A percentile compares a stretch with the other conserved stretches of the same genome.
These are phyloP conservation scores for Agaricus blazei DNA, from an alignment of 768 basidiomycete genomes.

Conservation along the genomic window DNA sequence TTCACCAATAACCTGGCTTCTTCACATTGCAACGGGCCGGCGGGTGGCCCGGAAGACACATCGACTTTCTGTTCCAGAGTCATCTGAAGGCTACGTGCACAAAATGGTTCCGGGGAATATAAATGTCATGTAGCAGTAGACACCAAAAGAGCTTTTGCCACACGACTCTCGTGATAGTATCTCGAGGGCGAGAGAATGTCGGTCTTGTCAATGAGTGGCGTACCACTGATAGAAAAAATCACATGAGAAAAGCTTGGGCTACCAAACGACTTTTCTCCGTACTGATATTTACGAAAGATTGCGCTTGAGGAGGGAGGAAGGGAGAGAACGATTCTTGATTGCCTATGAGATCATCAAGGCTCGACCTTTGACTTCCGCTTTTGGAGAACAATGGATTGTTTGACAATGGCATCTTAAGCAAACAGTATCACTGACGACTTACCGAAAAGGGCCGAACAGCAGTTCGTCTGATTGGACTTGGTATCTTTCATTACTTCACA, in stretches of 20 bases:
- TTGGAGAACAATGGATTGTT: slow-evolving; percentile 6
- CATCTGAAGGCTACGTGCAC: too few species aligned
- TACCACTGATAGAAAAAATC: background rate
- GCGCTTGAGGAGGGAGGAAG: background rate
- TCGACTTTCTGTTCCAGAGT: too few species aligned
- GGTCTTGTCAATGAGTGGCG: background rate
- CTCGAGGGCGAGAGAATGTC: background rate
- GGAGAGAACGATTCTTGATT: background rate
- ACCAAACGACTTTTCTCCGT: slow-evolving; percentile 2
- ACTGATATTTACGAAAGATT: too few species aligned
- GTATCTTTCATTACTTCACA: background rate
- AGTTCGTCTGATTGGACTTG: background rate
- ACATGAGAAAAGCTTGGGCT: background rate
- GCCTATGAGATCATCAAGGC: background rate
- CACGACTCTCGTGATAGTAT: background rate
- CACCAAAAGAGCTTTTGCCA: background rate
- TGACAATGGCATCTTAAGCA: background rate
- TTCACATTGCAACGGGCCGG: background rate
- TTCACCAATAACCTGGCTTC: background rate
- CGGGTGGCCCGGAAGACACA: background rate
- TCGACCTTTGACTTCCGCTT: background rate
- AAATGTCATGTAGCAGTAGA: too few species aligned
- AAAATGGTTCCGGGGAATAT: too few species aligned
- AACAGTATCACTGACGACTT: background rate
- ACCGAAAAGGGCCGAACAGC: too few species aligned